A percentile compares a stretch with the other conserved stretches of the same genome.
These are phyloP conservation scores for Tuber aestivum DNA, from an alignment of 495 filamentous ascomycete species.

Conservation along the genomic window DNA sequence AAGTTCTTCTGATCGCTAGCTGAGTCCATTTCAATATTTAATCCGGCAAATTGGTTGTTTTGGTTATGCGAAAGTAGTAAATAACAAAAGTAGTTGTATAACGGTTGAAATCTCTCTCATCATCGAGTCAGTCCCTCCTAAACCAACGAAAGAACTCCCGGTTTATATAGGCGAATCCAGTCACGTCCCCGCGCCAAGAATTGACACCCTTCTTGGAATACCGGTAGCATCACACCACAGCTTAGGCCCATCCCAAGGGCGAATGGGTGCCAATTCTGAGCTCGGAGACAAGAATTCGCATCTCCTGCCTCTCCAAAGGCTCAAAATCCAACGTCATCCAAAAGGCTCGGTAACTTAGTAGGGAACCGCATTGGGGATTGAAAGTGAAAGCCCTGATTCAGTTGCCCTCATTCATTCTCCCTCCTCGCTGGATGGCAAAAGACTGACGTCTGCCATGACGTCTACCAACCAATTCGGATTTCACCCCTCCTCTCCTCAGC, in stretches of 20 bases:
- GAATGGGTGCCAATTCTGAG: background rate
- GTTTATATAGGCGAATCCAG: background rate
- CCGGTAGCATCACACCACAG: background rate
- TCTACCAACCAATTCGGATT: background rate
- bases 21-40: slow-evolving; percentile 21
- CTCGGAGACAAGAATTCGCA: background rate
- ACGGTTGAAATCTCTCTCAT: background rate
- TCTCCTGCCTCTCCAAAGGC: background rate
- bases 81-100: background rate
- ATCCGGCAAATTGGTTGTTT: background rate
- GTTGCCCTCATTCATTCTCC: background rate
- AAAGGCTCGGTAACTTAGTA: background rate
- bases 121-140: too few species aligned
- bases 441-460: background rate
- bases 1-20: slow-evolving; percentile 33
- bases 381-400: background rate
- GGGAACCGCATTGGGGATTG: background rate
- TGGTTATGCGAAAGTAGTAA: slow-evolving; percentile 3
- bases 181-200: background rate
- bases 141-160: background rate
- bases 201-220: background rate
- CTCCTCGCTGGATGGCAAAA: background rate
- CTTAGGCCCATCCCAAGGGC: background rate
- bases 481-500: background rate
- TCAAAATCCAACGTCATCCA: background rate